Conservation (phyloP, 2,329 filamentous ascomycete genomes). For the Ceratocystis papillata region DNA sequence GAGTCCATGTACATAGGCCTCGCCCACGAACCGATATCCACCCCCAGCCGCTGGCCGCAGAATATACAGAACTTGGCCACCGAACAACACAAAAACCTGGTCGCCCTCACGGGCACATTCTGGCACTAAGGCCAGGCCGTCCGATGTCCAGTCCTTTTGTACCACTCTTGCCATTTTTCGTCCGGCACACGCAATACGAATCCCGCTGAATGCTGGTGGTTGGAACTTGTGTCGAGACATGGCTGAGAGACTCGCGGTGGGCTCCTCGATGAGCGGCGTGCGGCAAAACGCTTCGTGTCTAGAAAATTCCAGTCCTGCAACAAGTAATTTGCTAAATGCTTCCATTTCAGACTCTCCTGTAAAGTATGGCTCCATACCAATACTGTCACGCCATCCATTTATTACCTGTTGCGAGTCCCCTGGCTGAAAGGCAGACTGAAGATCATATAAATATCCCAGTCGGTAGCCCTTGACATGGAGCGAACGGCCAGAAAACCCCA, state of each 20-base stretch:
- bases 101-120: conserved; percentile 25
- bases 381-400: conserved; percentile 20
- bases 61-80: conserved; percentile 26
- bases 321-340: conserved; percentile 24
- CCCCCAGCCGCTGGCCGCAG: conserved; percentile 24
- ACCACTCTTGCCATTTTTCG: conserved; percentile 24
- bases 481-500: conserved; percentile 19
- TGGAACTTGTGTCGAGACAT: conserved; percentile 15
- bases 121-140: conserved; percentile 25
- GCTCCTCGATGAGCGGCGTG: conserved; percentile 18
- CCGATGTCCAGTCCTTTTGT: conserved; percentile 25
- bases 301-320: conserved; percentile 23
- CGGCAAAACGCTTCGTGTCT: conserved; percentile 21
- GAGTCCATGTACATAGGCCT: conserved; percentile 28
- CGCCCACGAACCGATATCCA: conserved; percentile 27
- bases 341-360: conserved; percentile 25
- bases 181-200: conserved; percentile 24
- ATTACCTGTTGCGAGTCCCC: conserved; percentile 19
- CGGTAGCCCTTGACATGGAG: conserved; percentile 25
- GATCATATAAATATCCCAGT: conserved; percentile 26
- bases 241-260: background rate
- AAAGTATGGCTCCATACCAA: conserved; percentile 22
- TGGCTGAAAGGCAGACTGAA: conserved; percentile 24
- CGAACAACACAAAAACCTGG: conserved; percentile 26
- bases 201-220: conserved; percentile 18